phyloP scores from a whole-genome alignment of 2,329 filamentous ascomycete species.

The Metarhizium brunneum region DNA sequence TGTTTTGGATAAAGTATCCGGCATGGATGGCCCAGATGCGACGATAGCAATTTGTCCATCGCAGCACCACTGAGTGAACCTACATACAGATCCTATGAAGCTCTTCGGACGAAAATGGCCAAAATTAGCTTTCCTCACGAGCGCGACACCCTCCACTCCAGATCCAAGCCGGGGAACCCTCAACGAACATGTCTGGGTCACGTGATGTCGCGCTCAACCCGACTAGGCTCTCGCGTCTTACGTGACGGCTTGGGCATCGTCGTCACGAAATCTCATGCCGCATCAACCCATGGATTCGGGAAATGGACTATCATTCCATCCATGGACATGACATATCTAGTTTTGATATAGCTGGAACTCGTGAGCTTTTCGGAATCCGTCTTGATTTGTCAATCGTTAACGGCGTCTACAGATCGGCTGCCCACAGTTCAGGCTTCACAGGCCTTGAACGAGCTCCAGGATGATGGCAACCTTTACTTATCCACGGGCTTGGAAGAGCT shows the following conservation, averaged over 20 bases:
- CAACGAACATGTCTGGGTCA: background rate
- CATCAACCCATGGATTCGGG: constrained; percentile 14
- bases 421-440: constrained; percentile 70
- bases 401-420: constrained; percentile 50
- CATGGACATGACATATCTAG: constrained; percentile 53
- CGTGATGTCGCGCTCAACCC: constrained; percentile 3
- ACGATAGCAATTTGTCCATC: no score
- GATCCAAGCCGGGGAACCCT: no score
- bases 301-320: constrained; percentile 50
- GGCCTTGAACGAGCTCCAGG: constrained; percentile 52
- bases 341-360: constrained; percentile 45
- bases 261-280: background rate
- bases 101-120: no score
- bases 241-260: background rate
- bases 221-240: background rate
- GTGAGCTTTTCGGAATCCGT: constrained; percentile 21
- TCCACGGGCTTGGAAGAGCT: constrained; percentile 46
- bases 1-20: no score
- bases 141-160: no score
- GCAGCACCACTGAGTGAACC: no score
- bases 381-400: background rate
- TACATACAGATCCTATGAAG: no score
- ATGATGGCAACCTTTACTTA: constrained; percentile 39
- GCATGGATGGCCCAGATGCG: no score
- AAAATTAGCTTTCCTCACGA: no score